Evolutionary conservation across 306 rosid genomes (phyloP).

Genomic region (Abrus precatorius): DNA sequence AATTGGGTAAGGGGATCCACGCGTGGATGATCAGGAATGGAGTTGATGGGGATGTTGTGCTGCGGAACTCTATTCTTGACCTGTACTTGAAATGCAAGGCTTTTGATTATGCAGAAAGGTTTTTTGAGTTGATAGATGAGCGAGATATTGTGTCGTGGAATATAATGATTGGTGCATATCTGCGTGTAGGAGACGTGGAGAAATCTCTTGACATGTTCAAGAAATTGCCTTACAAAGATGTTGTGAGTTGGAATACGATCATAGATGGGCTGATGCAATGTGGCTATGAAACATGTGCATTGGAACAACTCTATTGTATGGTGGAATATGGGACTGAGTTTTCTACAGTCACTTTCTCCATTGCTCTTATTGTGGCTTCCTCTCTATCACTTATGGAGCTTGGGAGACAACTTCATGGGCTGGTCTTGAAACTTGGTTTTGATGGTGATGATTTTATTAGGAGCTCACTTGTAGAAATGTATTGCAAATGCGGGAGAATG

Average conservation of each 20-base stretch:
- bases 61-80: slow-evolving; percentile 81
- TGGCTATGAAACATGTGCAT: slow-evolving; percentile 60
- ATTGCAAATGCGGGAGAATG: slow-evolving; percentile 72
- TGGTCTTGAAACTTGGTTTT: slow-evolving; percentile 59
- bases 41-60: slow-evolving; percentile 70
- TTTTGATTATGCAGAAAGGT: slow-evolving; percentile 62
- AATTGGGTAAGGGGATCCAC: slow-evolving; percentile 70
- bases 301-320: slow-evolving; percentile 77
- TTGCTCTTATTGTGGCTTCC: slow-evolving; percentile 80
- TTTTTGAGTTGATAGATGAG: slow-evolving; percentile 65
- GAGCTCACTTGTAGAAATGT: slow-evolving; percentile 83
- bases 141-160: slow-evolving; percentile 70
- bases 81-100: slow-evolving; percentile 73
- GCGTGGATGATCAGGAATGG: slow-evolving; percentile 83
- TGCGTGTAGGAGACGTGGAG: slow-evolving; percentile 64
- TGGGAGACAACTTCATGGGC: slow-evolving; percentile 86
- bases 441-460: slow-evolving; percentile 63
- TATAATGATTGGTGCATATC: slow-evolving; percentile 72
- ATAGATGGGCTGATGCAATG: slow-evolving; percentile 76
- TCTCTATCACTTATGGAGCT: slow-evolving; percentile 64
- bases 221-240: slow-evolving; percentile 69
- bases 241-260: slow-evolving; percentile 86
- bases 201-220: slow-evolving; percentile 72
- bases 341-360: slow-evolving; percentile 66
- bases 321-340: slow-evolving; percentile 59